phyloP scores from a whole-genome alignment of 2,329 filamentous ascomycete genomes.

The Arthroderma sp. region DNA sequence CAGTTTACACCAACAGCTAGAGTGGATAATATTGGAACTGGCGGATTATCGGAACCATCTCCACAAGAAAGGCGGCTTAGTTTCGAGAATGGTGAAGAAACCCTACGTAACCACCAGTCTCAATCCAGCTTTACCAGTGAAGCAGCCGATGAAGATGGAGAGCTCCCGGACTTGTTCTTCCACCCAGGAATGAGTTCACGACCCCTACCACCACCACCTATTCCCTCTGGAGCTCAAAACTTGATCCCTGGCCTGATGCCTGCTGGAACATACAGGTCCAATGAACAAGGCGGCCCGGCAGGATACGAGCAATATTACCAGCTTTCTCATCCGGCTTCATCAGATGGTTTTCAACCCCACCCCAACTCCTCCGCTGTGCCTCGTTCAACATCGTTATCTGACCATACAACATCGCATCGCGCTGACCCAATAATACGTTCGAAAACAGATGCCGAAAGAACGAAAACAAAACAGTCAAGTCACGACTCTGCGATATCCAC shows the following conservation, averaged over 20 bases:
- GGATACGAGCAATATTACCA: conserved; percentile 25
- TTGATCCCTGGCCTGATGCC: conserved; percentile 36
- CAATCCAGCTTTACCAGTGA: conserved; percentile 42
- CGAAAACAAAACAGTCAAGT: conserved; percentile 35
- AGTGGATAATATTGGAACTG: conserved; percentile 82
- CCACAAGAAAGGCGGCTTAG: conserved; percentile 55
- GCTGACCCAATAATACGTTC: conserved; percentile 75
- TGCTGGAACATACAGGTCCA: conserved; percentile 46
- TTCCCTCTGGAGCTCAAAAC: conserved; percentile 39
- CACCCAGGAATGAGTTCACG: conserved; percentile 61
- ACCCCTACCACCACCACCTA: conserved; percentile 51
- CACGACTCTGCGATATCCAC: conserved; percentile 11
- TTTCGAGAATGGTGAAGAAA: conserved; percentile 87
- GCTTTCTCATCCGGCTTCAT: conserved; percentile 26
- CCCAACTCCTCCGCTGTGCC: conserved; percentile 40
- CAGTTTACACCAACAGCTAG: conserved; percentile 48
- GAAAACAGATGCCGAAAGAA: conserved; percentile 77
- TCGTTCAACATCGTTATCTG: conserved; percentile 70
- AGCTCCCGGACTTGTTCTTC: conserved; percentile 84
- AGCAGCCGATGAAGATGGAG: conserved; percentile 50
- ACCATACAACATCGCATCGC: conserved; percentile 59
- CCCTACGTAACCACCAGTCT: conserved; percentile 39
- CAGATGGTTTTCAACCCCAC: conserved; percentile 41
- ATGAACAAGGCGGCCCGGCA: conserved; percentile 30
- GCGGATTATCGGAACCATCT: conserved; percentile 66